Conservation (phyloP, 305 asterid species). For the Fraxinus greggii region DNA sequence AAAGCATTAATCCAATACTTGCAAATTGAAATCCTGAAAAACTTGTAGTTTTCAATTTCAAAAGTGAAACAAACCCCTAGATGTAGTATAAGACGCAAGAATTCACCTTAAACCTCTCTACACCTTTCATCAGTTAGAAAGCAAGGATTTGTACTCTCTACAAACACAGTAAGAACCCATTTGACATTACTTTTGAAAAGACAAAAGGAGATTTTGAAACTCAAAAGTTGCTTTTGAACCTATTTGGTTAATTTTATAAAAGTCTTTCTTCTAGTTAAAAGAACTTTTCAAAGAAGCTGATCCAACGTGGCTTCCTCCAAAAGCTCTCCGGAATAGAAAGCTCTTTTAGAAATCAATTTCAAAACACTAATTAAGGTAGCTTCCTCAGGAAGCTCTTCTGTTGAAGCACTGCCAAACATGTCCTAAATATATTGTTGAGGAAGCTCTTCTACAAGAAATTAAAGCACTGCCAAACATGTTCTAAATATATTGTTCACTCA, state of each 20-base stretch:
- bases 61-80: neutral
- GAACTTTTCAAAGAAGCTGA: neutral
- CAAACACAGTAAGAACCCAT: neutral
- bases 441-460: neutral
- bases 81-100: neutral
- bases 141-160: neutral
- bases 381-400: neutral
- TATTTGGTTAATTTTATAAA: neutral
- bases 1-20: neutral
- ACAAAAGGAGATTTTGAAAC: neutral
- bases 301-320: neutral
- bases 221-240: neutral
- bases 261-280: neutral
- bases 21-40: neutral
- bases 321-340: neutral
- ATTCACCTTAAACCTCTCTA: neutral
- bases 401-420: no score
- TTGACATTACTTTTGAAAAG: neutral
- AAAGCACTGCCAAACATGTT: neutral
- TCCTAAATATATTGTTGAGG: no score
- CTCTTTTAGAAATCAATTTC: neutral
- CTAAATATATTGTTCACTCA: neutral
- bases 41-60: neutral
- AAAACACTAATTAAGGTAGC: neutral
- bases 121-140: neutral